These are phyloP conservation scores for Fusarium dlaminii DNA, from an alignment of 2,329 filamentous ascomycete species.

Conservation along the genomic window DNA sequence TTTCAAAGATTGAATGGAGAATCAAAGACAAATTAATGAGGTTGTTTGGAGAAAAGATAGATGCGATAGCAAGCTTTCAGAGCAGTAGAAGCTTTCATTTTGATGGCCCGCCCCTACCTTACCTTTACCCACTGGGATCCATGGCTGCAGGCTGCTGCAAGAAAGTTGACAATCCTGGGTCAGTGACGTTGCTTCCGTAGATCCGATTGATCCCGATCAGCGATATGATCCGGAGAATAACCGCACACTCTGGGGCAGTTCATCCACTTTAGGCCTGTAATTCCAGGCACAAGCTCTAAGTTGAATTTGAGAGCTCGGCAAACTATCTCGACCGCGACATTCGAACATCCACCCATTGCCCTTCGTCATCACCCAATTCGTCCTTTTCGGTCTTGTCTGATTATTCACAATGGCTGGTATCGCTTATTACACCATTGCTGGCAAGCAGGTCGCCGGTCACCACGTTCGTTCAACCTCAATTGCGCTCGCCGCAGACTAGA, in stretches of 20 bases:
- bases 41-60: constrained; percentile 1
- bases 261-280: constrained; percentile 43
- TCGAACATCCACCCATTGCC: constrained; percentile 44
- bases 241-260: constrained; percentile 27
- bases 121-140: constrained; percentile 9
- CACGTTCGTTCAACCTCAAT: constrained; percentile 58
- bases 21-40: not conserved
- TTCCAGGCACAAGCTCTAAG: constrained; percentile 45
- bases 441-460: constrained; percentile 69
- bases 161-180: not conserved
- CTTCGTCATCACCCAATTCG: constrained; percentile 42
- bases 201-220: constrained; percentile 40
- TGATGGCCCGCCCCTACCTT: constrained; percentile 25
- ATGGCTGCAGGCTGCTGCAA: not conserved
- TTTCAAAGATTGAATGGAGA: constrained; percentile 18
- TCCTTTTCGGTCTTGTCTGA: constrained; percentile 36
- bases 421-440: constrained; percentile 63
- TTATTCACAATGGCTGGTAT: constrained; percentile 51
- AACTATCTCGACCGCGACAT: constrained; percentile 42
- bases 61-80: not conserved
- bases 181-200: constrained; percentile 38
- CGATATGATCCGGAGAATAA: constrained; percentile 42
- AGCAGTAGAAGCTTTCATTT: constrained; percentile 28
- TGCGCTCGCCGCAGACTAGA: constrained; percentile 2
- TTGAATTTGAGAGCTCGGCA: constrained; percentile 43